Evolutionary conservation across 2,329 filamentous ascomycete genomes (phyloP).

Genomic region (Colletotrichum zoysiae): DNA sequence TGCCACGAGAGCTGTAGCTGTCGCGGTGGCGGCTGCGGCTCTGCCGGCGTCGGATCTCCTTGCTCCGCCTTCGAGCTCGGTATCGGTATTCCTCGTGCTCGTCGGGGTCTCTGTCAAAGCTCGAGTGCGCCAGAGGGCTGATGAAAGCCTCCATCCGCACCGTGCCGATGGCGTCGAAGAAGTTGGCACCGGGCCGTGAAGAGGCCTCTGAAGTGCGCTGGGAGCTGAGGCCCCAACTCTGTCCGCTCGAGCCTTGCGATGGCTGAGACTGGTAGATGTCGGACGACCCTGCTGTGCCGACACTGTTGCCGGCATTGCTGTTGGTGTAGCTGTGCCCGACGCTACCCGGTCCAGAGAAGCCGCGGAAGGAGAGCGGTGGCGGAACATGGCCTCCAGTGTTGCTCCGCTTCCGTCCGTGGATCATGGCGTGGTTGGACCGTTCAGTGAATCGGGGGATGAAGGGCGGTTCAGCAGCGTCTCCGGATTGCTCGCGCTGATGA

Average conservation of each 20-base stretch:
- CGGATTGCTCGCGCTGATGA: conserved; percentile 63
- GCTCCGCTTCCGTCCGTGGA: conserved; percentile 87
- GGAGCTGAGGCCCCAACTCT: conserved; percentile 61
- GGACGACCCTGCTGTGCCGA: conserved; percentile 70
- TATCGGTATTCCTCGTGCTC: conserved; percentile 65
- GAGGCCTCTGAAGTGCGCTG: conserved; percentile 69
- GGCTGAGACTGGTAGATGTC: conserved; percentile 70
- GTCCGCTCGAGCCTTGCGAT: conserved; percentile 57
- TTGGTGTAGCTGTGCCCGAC: conserved; percentile 62
- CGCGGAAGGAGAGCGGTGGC: conserved; percentile 80
- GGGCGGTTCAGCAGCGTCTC: conserved; percentile 78
- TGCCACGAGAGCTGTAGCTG: conserved; percentile 61
- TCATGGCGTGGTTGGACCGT: conserved; percentile 59
- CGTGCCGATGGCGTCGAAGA: conserved; percentile 91
- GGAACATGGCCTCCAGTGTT: conserved; percentile 84
- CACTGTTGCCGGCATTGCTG: conserved; percentile 69
- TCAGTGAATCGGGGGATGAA: conserved; percentile 78
- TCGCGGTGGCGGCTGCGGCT: conserved; percentile 68
- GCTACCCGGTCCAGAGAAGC: conserved; percentile 73
- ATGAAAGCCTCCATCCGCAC: conserved; percentile 99
- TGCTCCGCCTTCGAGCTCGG: conserved; percentile 64
- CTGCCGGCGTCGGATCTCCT: conserved; percentile 64
- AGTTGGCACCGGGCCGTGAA: conserved; percentile 65
- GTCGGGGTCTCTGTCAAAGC: conserved; percentile 60
- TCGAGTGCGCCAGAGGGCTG: conserved; percentile 66